phyloP scores from a whole-genome alignment of 2,329 filamentous ascomycete genomes.

The Pleomassaria siparia region DNA sequence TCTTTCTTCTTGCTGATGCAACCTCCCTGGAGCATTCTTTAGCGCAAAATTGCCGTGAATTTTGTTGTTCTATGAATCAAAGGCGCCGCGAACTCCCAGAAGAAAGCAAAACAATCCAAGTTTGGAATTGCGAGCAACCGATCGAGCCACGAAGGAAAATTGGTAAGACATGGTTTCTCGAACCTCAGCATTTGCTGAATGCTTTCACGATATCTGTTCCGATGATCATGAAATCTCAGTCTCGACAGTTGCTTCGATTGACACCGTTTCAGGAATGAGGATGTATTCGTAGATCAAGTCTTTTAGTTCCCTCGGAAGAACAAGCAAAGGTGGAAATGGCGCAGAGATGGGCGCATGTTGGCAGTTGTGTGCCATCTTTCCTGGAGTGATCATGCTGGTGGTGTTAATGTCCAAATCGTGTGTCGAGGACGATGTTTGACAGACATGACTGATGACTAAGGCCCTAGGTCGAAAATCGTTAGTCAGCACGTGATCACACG shows the following conservation, averaged over 20 bases:
- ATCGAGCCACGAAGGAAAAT: background rate
- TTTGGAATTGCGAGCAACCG: background rate
- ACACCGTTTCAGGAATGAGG: slow-evolving; percentile 17
- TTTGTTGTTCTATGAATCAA: slow-evolving; percentile 1
- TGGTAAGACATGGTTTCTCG: too few relatives aligned
- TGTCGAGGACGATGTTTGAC: too few relatives aligned
- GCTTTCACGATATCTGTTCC: too few relatives aligned
- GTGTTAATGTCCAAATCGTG: too few relatives aligned
- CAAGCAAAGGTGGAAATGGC: background rate
- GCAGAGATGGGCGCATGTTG: background rate
- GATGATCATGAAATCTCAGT: too few relatives aligned
- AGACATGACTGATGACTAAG: too few relatives aligned
- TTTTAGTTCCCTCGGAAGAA: slow-evolving; percentile 5
- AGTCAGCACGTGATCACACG: too few relatives aligned
- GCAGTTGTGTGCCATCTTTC: background rate
- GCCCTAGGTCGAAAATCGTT: too few relatives aligned
- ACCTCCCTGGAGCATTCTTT: background rate
- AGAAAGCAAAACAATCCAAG: background rate
- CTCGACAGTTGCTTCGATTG: slow-evolving; percentile 20
- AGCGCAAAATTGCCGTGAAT: background rate
- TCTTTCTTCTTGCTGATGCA: background rate
- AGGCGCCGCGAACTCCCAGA: background rate
- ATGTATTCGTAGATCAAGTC: slow-evolving; percentile 10
- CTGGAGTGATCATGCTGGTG: background rate
- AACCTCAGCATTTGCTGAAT: background rate